Evolutionary conservation across 345 rosid species (phyloP), one percentile per base, ranked within the genome.

Genomic region (Erucastrum elatum): DNA sequence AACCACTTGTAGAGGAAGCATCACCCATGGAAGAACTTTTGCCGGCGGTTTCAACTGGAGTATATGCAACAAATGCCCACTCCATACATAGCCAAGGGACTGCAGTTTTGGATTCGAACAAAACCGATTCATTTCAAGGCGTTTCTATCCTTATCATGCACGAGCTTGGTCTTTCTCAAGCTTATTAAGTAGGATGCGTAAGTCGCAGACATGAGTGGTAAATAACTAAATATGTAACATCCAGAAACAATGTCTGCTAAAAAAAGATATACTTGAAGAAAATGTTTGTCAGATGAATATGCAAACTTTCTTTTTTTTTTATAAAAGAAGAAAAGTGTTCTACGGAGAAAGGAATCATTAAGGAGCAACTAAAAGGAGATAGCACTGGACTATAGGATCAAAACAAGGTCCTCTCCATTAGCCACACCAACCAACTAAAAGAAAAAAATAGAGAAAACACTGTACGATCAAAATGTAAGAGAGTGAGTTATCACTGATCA

Each of bases 1-100:
- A 75, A 88, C 88, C 64, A 92, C 89, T 78, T 92, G 90, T 16
- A 92, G 89, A 75, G 98, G 97, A 91, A 94, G 85, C 87, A 87
- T 87, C 25, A 94, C 79, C 97, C 97, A 90, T 6, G 98, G 98
- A 16, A 91, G 74, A 70, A 91, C 81, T 83, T 89, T 90, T 92
- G 5, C 26, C 11, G 87, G 60, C 93, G 37, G 62, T 85, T 72
- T 86, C 90, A 80, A 92, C 75, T 0, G 88, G 90, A 16, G 92
- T 92, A 68, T 73, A 79, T 31, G 92, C 96, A 63, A 92, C 95
- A 80, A 90, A 94, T 17, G 94, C 80, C 96, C 96, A 94, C 67
- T 82, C 72, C 76, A 88, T 81, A 27, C 89, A 21, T 21, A 21
- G 21, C 91, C 29, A 94, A 87, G 86, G 92, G 95, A 79, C 97